A percentile compares a stretch with the other conserved stretches of the same genome.
Conservation (phyloP, 345 rosid species). For the Bruguiera sexangula region DNA sequence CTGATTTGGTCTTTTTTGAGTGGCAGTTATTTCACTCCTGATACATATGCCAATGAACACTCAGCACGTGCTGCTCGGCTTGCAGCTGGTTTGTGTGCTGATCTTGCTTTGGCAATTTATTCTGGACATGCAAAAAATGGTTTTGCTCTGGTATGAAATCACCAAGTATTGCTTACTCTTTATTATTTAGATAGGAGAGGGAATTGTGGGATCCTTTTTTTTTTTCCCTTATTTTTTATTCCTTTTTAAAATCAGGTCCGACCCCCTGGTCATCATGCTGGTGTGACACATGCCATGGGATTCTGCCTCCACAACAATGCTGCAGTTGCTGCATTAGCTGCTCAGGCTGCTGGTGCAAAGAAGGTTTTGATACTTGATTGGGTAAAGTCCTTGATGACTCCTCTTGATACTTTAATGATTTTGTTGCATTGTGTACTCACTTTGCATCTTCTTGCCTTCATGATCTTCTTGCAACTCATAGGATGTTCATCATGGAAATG, state of each 20-base stretch:
- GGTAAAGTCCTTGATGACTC: conserved; percentile 46
- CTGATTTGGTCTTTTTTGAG: conserved; percentile 2
- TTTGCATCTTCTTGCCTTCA: not conserved
- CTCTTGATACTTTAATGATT: conserved; percentile 18
- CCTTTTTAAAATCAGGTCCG: conserved; percentile 56
- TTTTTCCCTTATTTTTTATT: not conserved
- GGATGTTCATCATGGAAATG: conserved; percentile 99
- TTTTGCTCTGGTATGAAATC: conserved; percentile 79
- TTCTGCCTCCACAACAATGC: conserved; percentile 99
- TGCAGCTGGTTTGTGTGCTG: conserved; percentile 97
- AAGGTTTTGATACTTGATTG: conserved; percentile 93
- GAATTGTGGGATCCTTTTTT: not conserved
- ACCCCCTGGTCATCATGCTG: conserved; percentile 99
- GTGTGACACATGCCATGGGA: conserved; percentile 87
- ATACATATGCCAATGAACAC: conserved; percentile 95
- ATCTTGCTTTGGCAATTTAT: conserved; percentile 80
- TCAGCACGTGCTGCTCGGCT: conserved; percentile 97
- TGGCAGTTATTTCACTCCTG: conserved; percentile 93
- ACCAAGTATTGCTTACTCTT: not conserved
- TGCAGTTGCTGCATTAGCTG: conserved; percentile 90
- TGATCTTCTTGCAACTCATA: conserved; percentile 29
- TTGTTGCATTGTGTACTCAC: not conserved
- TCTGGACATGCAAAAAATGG: conserved; percentile 81
- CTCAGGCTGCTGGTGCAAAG: conserved; percentile 88
- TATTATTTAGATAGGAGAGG: not conserved